Percentiles rank a stretch among this genome's conserved stretches.
phyloP scores from a whole-genome alignment of 2,329 filamentous ascomycete genomes.

The Neocatenulostroma microsporum region DNA sequence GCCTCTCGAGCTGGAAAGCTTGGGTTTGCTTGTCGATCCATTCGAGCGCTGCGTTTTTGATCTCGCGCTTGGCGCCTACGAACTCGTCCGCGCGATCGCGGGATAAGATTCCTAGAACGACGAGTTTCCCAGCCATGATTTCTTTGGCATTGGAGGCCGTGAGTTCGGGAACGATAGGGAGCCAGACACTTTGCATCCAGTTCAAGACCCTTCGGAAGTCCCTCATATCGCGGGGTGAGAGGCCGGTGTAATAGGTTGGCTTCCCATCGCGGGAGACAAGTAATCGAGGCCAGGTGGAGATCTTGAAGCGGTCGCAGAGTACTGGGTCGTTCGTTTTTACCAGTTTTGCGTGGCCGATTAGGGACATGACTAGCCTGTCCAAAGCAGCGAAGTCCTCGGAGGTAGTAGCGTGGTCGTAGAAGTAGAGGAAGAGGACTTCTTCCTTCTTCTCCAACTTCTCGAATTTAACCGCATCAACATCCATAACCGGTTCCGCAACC shows the following conservation, averaged over 20 bases:
- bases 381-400: conserved; percentile 85
- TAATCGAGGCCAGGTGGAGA: conserved; percentile 92
- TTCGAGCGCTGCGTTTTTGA: conserved; percentile 91
- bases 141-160: conserved; percentile 86
- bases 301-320: conserved; percentile 78
- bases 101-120: conserved; percentile 85
- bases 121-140: conserved; percentile 89
- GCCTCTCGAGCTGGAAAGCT: conserved; percentile 82
- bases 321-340: conserved; percentile 79
- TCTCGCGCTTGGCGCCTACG: conserved; percentile 67
- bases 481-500: conserved; percentile 64
- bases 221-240: conserved; percentile 87
- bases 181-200: conserved; percentile 97
- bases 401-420: conserved; percentile 93
- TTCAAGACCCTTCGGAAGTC: conserved; percentile 69
- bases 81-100: conserved; percentile 74
- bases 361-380: conserved; percentile 73
- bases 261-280: conserved; percentile 83
- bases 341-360: conserved; percentile 85
- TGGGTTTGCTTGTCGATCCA: conserved; percentile 98
- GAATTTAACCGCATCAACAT: conserved; percentile 70
- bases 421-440: conserved; percentile 94
- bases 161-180: conserved; percentile 89
- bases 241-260: conserved; percentile 78
- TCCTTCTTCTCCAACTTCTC: conserved; percentile 82